phyloP scores from a whole-genome alignment of 805 yeast genomes.

The Zygosaccharomyces bailii region DNA sequence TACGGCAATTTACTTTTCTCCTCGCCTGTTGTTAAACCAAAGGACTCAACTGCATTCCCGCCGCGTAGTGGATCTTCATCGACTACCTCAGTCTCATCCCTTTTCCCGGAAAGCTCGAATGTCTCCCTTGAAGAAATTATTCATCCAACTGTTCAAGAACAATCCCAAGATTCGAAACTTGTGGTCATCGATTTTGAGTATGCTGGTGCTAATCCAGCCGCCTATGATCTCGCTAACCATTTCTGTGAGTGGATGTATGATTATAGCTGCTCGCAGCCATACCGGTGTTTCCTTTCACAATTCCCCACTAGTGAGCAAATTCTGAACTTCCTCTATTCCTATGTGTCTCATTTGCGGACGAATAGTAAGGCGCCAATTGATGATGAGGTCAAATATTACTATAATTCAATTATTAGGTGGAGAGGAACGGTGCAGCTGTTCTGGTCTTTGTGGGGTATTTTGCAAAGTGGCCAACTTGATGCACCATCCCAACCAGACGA shows the following conservation, averaged over 20 bases:
- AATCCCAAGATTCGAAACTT: slow-evolving; percentile 60
- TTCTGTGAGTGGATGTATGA: slow-evolving; percentile 97
- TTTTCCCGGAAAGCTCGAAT: slow-evolving; percentile 31
- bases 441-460: slow-evolving; percentile 92
- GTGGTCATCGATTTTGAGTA: slow-evolving; percentile 97
- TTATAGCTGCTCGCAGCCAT: slow-evolving; percentile 57
- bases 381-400: slow-evolving; percentile 47
- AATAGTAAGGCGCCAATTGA: slow-evolving; percentile 38
- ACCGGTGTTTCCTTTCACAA: slow-evolving; percentile 42
- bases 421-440: slow-evolving; percentile 71
- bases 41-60: slow-evolving; percentile 18
- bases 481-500: slow-evolving; percentile 23
- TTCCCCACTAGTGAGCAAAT: slow-evolving; percentile 72
- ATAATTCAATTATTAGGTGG: slow-evolving; percentile 71
- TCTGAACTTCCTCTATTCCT: slow-evolving; percentile 69
- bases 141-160: slow-evolving; percentile 39
- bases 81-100: slow-evolving; percentile 17
- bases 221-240: slow-evolving; percentile 89
- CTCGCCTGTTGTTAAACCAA: slow-evolving; percentile 50
- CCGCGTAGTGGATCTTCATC: slow-evolving; percentile 21
- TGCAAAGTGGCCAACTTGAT: slow-evolving; percentile 57
- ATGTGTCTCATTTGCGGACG: slow-evolving; percentile 55
- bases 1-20: slow-evolving; percentile 83
- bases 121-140: slow-evolving; percentile 33
- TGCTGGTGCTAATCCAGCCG: slow-evolving; percentile 85